A percentile compares a stretch with the other conserved stretches of the same genome.
These are phyloP conservation scores for Pseudogymnoascus sp. DNA, from an alignment of 2,329 filamentous ascomycete species.

Conservation along the genomic window DNA sequence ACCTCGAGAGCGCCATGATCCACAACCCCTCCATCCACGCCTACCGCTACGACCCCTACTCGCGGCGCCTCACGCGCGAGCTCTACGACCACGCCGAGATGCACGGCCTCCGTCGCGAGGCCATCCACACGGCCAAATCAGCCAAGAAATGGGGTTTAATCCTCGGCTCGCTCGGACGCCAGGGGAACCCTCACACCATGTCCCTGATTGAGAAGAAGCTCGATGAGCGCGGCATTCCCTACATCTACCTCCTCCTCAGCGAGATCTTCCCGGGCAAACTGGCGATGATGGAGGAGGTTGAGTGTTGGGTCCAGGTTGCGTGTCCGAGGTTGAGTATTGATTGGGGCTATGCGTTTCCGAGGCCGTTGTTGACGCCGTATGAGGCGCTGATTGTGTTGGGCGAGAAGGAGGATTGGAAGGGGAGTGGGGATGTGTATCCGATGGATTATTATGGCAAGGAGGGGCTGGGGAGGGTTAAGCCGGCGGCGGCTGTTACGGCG, in stretches of 20 bases:
- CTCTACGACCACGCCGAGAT: slow-evolving; percentile 89
- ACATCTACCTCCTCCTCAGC: slow-evolving; percentile 77
- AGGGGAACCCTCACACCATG: slow-evolving; percentile 94
- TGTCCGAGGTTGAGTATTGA: slow-evolving; percentile 96
- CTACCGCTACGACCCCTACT: slow-evolving; percentile 96
- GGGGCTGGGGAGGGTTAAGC: slow-evolving; percentile 60
- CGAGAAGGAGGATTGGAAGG: slow-evolving; percentile 65
- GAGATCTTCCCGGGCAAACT: slow-evolving; percentile 97
- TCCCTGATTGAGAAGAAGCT: slow-evolving; percentile 75
- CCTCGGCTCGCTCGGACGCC: slow-evolving; percentile 81
- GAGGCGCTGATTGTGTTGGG: slow-evolving; percentile 89
- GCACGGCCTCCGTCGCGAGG: slow-evolving; percentile 68
- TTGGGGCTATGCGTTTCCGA: slow-evolving; percentile 93
- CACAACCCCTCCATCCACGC: slow-evolving; percentile 88
- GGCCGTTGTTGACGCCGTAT: slow-evolving; percentile 85
- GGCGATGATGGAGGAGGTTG: slow-evolving; percentile 86
- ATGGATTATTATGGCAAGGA: slow-evolving; percentile 98
- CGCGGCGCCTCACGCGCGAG: slow-evolving; percentile 82
- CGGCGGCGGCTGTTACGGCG: not conserved
- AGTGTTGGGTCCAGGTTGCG: slow-evolving; percentile 97
- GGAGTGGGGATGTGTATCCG: slow-evolving; percentile 65
- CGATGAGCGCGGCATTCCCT: slow-evolving; percentile 63
- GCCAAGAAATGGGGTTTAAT: slow-evolving; percentile 94
- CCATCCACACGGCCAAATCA: slow-evolving; percentile 66
- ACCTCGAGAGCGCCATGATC: slow-evolving; percentile 98